Percentiles rank a stretch among this genome's conserved stretches.
Conservation (phyloP, 2,329 filamentous ascomycete species). For the Rutstroemia sp. region DNA sequence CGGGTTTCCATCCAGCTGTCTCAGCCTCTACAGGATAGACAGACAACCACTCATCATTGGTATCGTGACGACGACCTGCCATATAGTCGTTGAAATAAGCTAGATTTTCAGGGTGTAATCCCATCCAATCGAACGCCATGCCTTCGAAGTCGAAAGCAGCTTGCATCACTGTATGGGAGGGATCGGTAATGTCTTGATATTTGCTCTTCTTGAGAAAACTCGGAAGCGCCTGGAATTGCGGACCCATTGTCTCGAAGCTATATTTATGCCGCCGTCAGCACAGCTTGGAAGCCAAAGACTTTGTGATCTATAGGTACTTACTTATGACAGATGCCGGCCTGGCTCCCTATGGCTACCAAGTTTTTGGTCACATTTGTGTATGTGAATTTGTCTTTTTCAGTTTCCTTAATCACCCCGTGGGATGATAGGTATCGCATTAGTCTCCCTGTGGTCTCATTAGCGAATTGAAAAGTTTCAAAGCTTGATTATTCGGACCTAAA, state of each 20-base stretch:
- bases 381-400: background rate
- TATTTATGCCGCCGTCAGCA: too few relatives aligned
- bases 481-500: background rate
- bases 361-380: background rate
- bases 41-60: background rate
- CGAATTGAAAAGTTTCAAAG: background rate
- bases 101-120: background rate
- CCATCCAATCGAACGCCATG: background rate
- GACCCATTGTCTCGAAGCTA: background rate
- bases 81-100: background rate
- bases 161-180: background rate
- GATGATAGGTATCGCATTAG: slow-evolving; percentile 1
- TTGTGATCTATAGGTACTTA: too few relatives aligned
- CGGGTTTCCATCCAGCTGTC: background rate
- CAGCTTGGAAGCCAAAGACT: too few relatives aligned
- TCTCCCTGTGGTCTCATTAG: background rate
- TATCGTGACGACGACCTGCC: background rate
- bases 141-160: background rate
- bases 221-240: background rate
- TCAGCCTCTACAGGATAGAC: background rate
- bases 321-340: background rate
- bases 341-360: background rate
- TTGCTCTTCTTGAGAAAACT: background rate
- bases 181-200: background rate
- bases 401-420: background rate